These are phyloP conservation scores for Echria macrotheca DNA, from an alignment of 495 filamentous ascomycete species.

Conservation along the genomic window DNA sequence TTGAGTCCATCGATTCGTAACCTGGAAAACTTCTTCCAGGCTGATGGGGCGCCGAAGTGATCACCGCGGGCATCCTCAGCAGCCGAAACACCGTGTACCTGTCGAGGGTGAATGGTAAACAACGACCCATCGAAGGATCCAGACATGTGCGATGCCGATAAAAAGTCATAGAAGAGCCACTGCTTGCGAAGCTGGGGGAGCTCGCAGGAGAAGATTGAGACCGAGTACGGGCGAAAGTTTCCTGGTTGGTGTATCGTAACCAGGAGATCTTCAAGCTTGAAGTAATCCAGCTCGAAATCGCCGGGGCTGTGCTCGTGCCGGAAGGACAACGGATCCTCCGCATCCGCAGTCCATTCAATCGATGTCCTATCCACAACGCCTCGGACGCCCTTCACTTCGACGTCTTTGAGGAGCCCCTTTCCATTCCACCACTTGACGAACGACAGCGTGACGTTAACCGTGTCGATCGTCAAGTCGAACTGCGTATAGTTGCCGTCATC, in stretches of 20 bases:
- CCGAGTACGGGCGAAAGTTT: conserved; percentile 85
- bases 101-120: conserved; percentile 93
- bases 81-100: conserved; percentile 63
- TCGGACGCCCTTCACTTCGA: conserved; percentile 90
- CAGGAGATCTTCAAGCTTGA: conserved; percentile 90
- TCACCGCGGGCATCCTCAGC: conserved; percentile 42
- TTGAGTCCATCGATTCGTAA: conserved; percentile 88
- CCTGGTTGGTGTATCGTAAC: conserved; percentile 88
- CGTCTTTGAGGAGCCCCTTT: conserved; percentile 84
- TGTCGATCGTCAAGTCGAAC: conserved; percentile 91
- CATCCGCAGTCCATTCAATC: conserved; percentile 63
- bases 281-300: conserved; percentile 93
- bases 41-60: conserved; percentile 37
- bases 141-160: conserved; percentile 92
- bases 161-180: conserved; percentile 95
- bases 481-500: conserved; percentile 97
- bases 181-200: conserved; percentile 89
- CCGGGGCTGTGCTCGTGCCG: conserved; percentile 83
- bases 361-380: conserved; percentile 90
- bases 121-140: conserved; percentile 92
- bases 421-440: conserved; percentile 98
- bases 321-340: conserved; percentile 78
- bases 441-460: conserved; percentile 94
- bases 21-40: conserved; percentile 90
- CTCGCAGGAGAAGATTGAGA: conserved; percentile 93